Evolutionary conservation across 257 asterid species (phyloP).

Genomic region (Nicotiana tabacum): DNA sequence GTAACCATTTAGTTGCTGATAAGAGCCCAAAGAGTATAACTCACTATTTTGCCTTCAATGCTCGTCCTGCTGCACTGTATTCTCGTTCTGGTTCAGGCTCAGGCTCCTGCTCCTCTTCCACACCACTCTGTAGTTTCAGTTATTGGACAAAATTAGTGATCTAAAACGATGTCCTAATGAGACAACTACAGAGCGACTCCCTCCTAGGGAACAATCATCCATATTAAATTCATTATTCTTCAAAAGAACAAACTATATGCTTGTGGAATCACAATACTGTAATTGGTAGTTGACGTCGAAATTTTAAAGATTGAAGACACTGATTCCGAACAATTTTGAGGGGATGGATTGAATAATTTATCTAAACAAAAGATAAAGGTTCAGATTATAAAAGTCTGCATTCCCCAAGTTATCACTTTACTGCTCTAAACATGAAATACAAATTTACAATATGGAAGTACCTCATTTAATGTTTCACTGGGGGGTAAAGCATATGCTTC

Average conservation of each 20-base stretch:
- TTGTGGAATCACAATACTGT: not conserved
- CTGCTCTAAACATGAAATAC: constrained; percentile 1
- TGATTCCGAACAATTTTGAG: not conserved
- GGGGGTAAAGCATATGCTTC: constrained; percentile 74
- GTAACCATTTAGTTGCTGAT: not conserved
- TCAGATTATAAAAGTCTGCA: not conserved
- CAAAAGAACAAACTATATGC: not conserved
- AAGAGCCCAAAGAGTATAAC: constrained; percentile 26
- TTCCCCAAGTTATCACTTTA: not conserved
- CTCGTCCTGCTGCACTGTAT: constrained; percentile 80
- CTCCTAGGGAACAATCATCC: constrained; percentile 8
- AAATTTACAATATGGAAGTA: constrained; percentile 22
- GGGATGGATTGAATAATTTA: not conserved
- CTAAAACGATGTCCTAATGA: not conserved
- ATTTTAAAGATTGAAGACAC: not conserved
- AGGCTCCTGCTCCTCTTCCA: constrained; percentile 57
- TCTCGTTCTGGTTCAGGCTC: constrained; percentile 60
- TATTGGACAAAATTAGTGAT: constrained; percentile 7
- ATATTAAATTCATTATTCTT: not conserved
- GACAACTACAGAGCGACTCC: not conserved
- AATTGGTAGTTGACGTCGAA: not conserved
- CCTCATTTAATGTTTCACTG: constrained; percentile 57
- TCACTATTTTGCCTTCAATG: constrained; percentile 82
- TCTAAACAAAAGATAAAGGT: not conserved
- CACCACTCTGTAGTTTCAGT: constrained; percentile 47